Evolutionary conservation across 2,329 filamentous ascomycete species (phyloP), one percentile per base, ranked within the genome.

Genomic region (Stagonosporopsis vannaccii): DNA sequence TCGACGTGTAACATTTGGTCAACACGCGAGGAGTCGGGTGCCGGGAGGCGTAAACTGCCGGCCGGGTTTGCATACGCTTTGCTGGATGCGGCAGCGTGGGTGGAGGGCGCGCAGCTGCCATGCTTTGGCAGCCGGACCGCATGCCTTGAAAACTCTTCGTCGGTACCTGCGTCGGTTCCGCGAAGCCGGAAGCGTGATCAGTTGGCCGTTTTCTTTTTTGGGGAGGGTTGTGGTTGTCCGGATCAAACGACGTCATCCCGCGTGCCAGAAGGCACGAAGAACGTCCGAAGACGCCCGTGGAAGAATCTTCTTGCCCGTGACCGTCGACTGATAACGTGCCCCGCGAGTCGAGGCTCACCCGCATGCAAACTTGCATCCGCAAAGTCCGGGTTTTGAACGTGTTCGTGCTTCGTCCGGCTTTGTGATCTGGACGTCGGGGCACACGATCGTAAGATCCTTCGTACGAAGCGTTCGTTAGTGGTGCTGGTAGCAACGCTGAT

Each of bases 181-280:
- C 43, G 8, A 8, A 15, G 26, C 37, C 30, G 30, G 15, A 1
- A 25, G 13, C 22, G 30, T n/a, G 25, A 17, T 49, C 39, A 49
- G 13, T 19, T 26, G 23, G 33, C 11, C 23, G n/a, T 17, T n/a
- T n/a, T n/a, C n/a, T n/a, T n/a, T n/a, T n/a, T n/a, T n/a, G n/a
- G n/a, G n/a, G 12, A 13, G 1, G 25, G 23, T 11, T 36, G 40
- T 32, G 44, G 28, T 19, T 39, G 40, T 32, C n/a, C 40, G 49
- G 44, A 26, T 46, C 50, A 43, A 30, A 30, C 44, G 40, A 55
- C 51, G 51, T 55, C 51, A 55, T 55, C 39, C 44, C 40, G 51
- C 51, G 26, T 39, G 45, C 40, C 40, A 26, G 51, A 49, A 49
- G 51, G 23, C 20, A 45, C 45, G 33, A 49, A 55, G 51, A 55